Base-by-base conservation (phyloP, 2,329 filamentous ascomycete genomes). In the Phaeosphaeriaceae sp. region DNA sequence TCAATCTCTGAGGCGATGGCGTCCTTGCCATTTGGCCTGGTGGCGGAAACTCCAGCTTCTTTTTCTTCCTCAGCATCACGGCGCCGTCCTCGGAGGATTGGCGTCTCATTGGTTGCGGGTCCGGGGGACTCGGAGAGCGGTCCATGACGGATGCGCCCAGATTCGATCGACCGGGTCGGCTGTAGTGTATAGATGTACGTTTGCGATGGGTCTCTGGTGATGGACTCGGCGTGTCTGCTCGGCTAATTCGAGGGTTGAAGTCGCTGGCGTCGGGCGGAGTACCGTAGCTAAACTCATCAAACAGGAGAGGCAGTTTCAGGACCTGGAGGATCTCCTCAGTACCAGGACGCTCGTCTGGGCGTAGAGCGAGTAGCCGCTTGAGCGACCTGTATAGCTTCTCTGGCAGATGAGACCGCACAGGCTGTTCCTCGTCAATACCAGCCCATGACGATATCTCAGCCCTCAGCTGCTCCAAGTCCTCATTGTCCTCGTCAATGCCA, bases 371-470 rank as follows among this genome's bases (percentile, higher is more conserved):
- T 5, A 99, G 82, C 55, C 87, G 87, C 74, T 92, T 93, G 3
- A 99, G 83, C 53, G 96, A 88, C 47, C 87, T 87, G 77, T 98
- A 99, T 0, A 99, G 85, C 74, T 91, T 90, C 5, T 92, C 85
- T 0, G 95, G 95, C 0, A 99, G 81, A 68, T 98, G 95, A 0
- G 91, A 88, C 1, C 94, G 86, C 62, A 90, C 85, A 36, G 89
- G 84, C 33, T 88, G 85, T 66, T 91, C 89, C 58, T 92, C 89
- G 61, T 92, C 87, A 67, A 98, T 96, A 0, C 95, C 95, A 53
- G 88, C 82, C 95, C 95, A 99, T 33, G 85, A 84, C 11, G 88
- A 88, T 56, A 99, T 98, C 76, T 99, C 95, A 2, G 85, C 89
- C 44, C 93, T 88, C 27, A 99, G 84, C 64, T 89, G 83, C 67